A percentile compares a stretch with the other conserved stretches of the same genome.
Conservation (phyloP, 805 yeast species). For the Ogataea nonfermentans region DNA sequence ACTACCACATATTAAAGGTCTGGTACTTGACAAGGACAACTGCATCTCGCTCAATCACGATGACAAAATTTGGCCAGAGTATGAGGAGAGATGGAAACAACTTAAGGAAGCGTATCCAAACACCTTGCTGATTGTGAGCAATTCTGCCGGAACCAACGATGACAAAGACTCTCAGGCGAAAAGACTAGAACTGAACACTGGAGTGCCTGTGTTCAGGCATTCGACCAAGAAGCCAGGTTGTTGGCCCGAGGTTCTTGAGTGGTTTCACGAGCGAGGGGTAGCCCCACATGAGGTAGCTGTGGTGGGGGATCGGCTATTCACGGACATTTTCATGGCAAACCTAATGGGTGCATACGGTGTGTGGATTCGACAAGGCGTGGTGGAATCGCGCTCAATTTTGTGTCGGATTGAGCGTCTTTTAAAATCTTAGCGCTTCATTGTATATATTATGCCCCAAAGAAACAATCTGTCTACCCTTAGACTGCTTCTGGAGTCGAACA, state of each 20-base stretch:
- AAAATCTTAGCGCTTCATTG: constrained; percentile 1
- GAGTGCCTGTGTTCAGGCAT: constrained; percentile 69
- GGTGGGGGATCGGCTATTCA: constrained; percentile 87
- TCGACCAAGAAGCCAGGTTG: constrained; percentile 83
- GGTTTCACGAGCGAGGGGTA: constrained; percentile 50
- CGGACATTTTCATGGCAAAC: constrained; percentile 93
- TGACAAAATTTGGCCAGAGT: constrained; percentile 76
- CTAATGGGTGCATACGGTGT: constrained; percentile 83
- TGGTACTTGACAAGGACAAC: constrained; percentile 92
- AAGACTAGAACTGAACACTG: constrained; percentile 58
- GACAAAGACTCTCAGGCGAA: constrained; percentile 62
- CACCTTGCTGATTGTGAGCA: constrained; percentile 76
- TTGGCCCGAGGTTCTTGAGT: constrained; percentile 59
- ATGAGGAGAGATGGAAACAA: constrained; percentile 53
- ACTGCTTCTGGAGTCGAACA: constrained; percentile 11
- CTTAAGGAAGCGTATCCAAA: constrained; percentile 58
- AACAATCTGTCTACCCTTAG: constrained; percentile 10
- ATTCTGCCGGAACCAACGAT: constrained; percentile 88
- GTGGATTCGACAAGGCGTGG: constrained; percentile 83
- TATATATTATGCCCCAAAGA: constrained; percentile 4
- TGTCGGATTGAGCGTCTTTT: constrained; percentile 51
- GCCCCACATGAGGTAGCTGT: constrained; percentile 69
- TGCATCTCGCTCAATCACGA: constrained; percentile 87
- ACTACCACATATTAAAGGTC: constrained; percentile 55
- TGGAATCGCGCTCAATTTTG: constrained; percentile 46